Percentiles rank a stretch among this genome's conserved stretches.
Evolutionary conservation across 2,329 filamentous ascomycete species (phyloP).

Genomic region (Stagonosporopsis chrysanthemi): DNA sequence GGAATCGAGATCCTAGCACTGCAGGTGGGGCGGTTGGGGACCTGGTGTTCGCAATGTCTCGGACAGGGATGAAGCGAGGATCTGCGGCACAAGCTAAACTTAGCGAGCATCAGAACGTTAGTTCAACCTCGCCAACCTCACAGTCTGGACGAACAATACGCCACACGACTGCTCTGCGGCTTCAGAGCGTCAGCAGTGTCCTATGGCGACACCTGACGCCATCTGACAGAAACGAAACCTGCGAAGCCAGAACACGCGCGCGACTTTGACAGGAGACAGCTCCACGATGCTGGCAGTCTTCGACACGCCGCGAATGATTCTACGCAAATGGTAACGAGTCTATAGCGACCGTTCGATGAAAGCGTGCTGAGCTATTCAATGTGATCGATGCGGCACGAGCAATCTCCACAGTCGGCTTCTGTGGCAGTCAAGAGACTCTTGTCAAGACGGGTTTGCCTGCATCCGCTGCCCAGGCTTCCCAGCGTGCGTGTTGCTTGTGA

Average conservation of each 20-base stretch:
- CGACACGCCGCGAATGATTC: not conserved
- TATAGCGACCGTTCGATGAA: not conserved
- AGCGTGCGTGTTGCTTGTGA: constrained; percentile 40
- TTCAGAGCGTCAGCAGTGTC: constrained; percentile 23
- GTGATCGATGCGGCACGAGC: constrained; percentile 21
- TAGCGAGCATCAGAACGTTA: constrained; percentile 40
- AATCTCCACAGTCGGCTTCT: constrained; percentile 35
- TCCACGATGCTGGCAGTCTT: constrained; percentile 6
- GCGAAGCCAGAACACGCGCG: constrained; percentile 30
- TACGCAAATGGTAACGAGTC: not conserved
- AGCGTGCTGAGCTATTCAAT: not conserved
- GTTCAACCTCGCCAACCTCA: constrained; percentile 34
- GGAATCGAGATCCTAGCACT: constrained; percentile 14
- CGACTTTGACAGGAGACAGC: constrained; percentile 19
- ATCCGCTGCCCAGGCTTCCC: constrained; percentile 42
- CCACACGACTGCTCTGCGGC: constrained; percentile 21
- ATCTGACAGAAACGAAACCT: constrained; percentile 39
- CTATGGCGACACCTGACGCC: constrained; percentile 21
- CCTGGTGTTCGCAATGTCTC: constrained; percentile 36
- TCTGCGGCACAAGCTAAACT: constrained; percentile 41
- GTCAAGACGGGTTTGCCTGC: constrained; percentile 42
- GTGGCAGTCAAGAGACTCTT: constrained; percentile 28
- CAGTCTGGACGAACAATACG: constrained; percentile 27
- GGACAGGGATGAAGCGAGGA: constrained; percentile 37
- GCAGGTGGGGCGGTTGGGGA: constrained; percentile 28